Evolutionary conservation across 108 stramenopile species (phyloP), one percentile per base, ranked within the genome.

Genomic region (Skeletonema tropicum): DNA sequence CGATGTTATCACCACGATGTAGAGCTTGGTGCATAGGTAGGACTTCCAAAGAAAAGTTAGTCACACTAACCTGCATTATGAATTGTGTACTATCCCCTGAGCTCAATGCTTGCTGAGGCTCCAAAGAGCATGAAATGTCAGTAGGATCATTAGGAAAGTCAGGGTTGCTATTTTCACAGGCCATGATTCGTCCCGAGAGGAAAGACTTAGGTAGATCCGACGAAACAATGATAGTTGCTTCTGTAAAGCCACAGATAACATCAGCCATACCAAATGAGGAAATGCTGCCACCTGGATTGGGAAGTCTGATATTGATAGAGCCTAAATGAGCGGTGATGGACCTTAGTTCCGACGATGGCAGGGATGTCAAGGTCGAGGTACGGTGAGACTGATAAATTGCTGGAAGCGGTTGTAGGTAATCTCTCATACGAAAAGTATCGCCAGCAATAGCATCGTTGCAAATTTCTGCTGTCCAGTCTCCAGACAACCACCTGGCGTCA

Each of bases 101-200:
- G 19, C 26, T 57, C 66, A 29, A 48, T 64, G 68, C 75, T 62
- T 71, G 74, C 6, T 66, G 26, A 30, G 30, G 61, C 14, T 75
- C 70, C 69, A 70, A n/a, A 1, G 57, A 32, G 59, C 86, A 89
- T 7, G 86, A 85, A 26, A 90, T 74, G 74, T 93, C 92, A 2
- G 83, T 64, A 11, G 78, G 80, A 70, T 89, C 89, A 33, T 93
- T 90, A 13, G 92, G 92, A 61, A 89, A 93, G 38, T 74, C 70
- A 49, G 79, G 73, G 7, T 39, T 64, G 14, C 35, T 57, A 15
- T 66, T 75, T 60, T 73, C 74, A 23, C 74, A 82, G 23, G 79
- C 82, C 31, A 83, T 85, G 36, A 93, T 83, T 10, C 71, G 75
- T 2, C 87, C 92, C 10, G 77, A 78, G 49, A 93, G 82, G 64